phyloP scores from a whole-genome alignment of 371 early-diverging fungal genomes.

The Mortierella sp. region DNA sequence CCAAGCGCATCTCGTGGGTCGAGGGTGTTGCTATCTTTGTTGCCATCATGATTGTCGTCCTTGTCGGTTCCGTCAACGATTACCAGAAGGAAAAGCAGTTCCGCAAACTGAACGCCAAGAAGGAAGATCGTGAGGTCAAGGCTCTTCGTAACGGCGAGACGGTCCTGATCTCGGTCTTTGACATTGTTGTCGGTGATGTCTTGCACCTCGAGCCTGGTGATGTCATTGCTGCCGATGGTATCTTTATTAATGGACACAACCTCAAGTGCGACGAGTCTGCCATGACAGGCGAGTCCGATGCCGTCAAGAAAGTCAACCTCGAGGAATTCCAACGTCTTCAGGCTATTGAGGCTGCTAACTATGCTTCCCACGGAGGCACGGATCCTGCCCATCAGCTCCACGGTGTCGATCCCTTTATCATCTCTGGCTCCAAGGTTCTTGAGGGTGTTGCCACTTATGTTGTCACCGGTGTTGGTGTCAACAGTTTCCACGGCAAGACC shows the following conservation, averaged over 20 bases:
- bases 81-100: conserved; percentile 91
- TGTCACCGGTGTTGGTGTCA: conserved; percentile 74
- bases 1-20: conserved; percentile 74
- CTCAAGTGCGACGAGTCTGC: conserved; percentile 92
- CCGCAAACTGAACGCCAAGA: conserved; percentile 82
- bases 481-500: conserved; percentile 81
- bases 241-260: conserved; percentile 84
- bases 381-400: conserved; percentile 33
- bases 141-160: conserved; percentile 81
- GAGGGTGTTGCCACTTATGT: conserved; percentile 82
- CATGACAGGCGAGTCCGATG: conserved; percentile 93
- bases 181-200: conserved; percentile 90
- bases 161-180: conserved; percentile 85
- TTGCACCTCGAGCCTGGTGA: conserved; percentile 95
- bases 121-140: conserved; percentile 82
- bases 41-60: conserved; percentile 84
- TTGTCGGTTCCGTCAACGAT: conserved; percentile 85
- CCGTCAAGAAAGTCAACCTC: conserved; percentile 70
- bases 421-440: conserved; percentile 78
- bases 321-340: conserved; percentile 40
- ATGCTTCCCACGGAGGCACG: conserved; percentile 20
- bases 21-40: conserved; percentile 84
- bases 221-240: conserved; percentile 92
- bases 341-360: conserved; percentile 60
- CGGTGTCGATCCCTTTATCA: conserved; percentile 71